phyloP scores from a whole-genome alignment of 1,284 basidiomycete species.

The Rhizoctonia solani region DNA sequence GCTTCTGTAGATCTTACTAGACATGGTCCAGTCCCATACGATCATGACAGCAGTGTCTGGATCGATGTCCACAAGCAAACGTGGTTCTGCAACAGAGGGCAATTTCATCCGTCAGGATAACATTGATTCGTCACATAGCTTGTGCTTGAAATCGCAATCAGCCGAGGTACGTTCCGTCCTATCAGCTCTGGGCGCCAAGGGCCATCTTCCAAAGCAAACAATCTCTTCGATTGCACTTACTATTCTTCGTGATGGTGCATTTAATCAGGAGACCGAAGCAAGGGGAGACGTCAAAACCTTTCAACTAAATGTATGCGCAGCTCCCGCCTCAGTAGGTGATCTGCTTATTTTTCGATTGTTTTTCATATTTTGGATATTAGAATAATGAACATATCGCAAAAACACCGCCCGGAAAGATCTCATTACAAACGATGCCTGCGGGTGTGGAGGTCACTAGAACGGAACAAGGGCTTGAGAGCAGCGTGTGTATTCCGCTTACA shows the following conservation, averaged over 20 bases:
- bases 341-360: background rate
- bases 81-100: background rate
- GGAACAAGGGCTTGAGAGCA: no score
- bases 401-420: no score
- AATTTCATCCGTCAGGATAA: background rate
- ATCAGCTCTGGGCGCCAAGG: background rate
- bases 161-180: conserved; percentile 17
- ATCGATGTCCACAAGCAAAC: background rate
- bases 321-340: background rate
- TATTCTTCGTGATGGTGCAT: background rate
- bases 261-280: background rate
- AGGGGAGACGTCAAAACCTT: background rate
- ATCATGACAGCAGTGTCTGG: background rate
- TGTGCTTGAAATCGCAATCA: background rate
- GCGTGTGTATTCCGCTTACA: no score
- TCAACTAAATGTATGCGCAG: background rate
- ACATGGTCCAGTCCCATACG: background rate
- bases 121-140: background rate
- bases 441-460: no score
- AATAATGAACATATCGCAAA: background rate
- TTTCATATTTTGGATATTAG: background rate
- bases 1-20: conserved; percentile 27
- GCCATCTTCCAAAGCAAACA: conserved; percentile 1
- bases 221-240: background rate
- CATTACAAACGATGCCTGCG: no score